Base-by-base conservation (phyloP, 306 rosid species). In the Biancaea sappan region DNA sequence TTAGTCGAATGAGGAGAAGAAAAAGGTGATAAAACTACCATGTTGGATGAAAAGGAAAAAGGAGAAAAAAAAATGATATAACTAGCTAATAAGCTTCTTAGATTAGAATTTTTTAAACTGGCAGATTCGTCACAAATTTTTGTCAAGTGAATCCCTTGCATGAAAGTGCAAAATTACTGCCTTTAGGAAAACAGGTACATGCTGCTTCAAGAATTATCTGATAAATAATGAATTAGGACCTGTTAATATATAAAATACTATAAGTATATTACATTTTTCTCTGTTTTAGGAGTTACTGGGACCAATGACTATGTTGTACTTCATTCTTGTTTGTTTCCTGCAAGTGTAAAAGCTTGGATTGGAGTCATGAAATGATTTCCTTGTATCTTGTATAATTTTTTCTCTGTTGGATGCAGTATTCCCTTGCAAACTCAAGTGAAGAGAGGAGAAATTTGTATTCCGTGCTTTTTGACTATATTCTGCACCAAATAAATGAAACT, bases 401-500 rank as follows among this genome's bases (percentile, higher is more conserved):
- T 59, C 73, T 35, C 26, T 81, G 64, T 47, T 70, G 50, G 41
- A 59, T 86, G 87, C 98, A 95, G 99, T 95, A 92, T 86, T 84
- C 99, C 74, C 89, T 88, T 46, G 91, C 98, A 68, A 92, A 75
- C 77, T 87, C 97, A 44, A 86, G 88, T 84, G 99, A 95, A 56
- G 98, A 95, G 72, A 89, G 98, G 81, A 82, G 89, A 82, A 90
- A 91, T 82, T 88, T 92, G 73, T 95, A 88, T 85, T 80, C 87
- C 50, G 92, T 95, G 78, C 93, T 95, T 69, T 95, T 95, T 85
- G 99, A 95, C 89, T 85, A 90, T 87, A 88, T 89, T 79, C 72
- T 95, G 72, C 88, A 90, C 82, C 96, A 92, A 83, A 85, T 92
- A 87, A 95, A 95, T 82, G 92, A 87, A 81, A 81, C 82, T 29